Evolutionary conservation across 352 stramenopile species (phyloP).

Genomic region (Phytopythium helicoides): DNA sequence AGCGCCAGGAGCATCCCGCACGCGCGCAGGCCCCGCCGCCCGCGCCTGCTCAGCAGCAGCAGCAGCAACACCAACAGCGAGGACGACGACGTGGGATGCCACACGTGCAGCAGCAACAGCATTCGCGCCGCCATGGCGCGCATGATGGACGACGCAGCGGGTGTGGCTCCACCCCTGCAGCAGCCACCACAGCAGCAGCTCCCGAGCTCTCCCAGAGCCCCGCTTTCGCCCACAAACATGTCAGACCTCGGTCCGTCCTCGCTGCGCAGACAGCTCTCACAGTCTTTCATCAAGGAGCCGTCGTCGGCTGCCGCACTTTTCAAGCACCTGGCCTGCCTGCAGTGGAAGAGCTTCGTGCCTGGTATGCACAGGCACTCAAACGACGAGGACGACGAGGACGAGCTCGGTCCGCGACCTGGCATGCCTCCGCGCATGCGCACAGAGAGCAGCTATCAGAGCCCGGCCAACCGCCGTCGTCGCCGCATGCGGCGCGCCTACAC

Average conservation of each 20-base stretch:
- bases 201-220: not conserved
- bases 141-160: slow-evolving; percentile 6
- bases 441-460: slow-evolving; percentile 8
- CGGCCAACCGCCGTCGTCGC: not conserved
- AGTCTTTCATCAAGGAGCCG: slow-evolving; percentile 12
- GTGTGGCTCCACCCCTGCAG: not conserved
- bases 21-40: not conserved
- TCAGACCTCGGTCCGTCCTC: slow-evolving; percentile 4
- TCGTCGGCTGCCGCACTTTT: slow-evolving; percentile 10
- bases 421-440: not conserved
- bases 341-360: slow-evolving; percentile 21
- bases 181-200: no score
- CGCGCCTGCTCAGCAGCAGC: not conserved
- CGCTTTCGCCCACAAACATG: not conserved
- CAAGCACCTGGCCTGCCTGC: slow-evolving; percentile 19
- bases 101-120: slow-evolving; percentile 10
- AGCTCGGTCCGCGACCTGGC: slow-evolving; percentile 1
- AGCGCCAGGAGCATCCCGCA: not conserved
- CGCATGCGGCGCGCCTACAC: slow-evolving; percentile 2
- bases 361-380: slow-evolving; percentile 7
- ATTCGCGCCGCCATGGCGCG: slow-evolving; percentile 6
- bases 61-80: slow-evolving; percentile 1
- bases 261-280: slow-evolving; percentile 7
- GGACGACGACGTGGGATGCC: slow-evolving; percentile 8
- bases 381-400: slow-evolving; percentile 6